phyloP scores from a whole-genome alignment of 2,329 filamentous ascomycete genomes.

The Colletotrichum viniferum region DNA sequence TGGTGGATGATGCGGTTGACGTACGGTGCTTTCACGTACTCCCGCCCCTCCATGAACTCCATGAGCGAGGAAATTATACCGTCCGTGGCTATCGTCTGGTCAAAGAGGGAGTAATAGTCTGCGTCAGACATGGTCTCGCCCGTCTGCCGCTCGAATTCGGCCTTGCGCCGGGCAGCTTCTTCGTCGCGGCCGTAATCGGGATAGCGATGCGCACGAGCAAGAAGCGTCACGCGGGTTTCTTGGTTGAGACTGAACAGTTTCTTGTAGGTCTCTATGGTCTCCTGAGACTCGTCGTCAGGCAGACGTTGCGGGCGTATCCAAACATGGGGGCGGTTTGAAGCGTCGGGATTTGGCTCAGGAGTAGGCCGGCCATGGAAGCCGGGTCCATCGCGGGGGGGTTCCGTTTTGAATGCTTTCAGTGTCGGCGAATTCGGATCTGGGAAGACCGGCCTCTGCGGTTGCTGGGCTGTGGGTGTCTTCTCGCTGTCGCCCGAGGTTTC shows the following conservation, averaged over 20 bases:
- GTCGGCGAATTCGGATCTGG: not conserved
- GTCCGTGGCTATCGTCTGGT: slow-evolving; percentile 18
- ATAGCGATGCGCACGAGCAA: not conserved
- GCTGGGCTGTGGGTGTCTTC: not conserved
- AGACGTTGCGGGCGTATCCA: not conserved
- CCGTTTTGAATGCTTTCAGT: not conserved
- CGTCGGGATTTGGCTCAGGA: not conserved
- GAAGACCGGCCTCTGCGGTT: not conserved
- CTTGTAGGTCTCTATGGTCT: not conserved
- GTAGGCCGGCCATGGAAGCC: not conserved
- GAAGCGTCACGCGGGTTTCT: not conserved
- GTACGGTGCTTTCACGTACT: slow-evolving; percentile 1
- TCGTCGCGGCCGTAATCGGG: slow-evolving; percentile 1
- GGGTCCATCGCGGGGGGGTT: not conserved
- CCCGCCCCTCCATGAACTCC: slow-evolving; percentile 17
- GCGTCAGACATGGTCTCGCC: slow-evolving; percentile 13
- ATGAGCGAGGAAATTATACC: slow-evolving; percentile 14
- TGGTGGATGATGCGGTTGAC: slow-evolving; percentile 19
- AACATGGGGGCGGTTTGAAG: not conserved
- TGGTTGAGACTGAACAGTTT: not conserved
- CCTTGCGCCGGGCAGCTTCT: slow-evolving; percentile 4
- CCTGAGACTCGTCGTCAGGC: not conserved
- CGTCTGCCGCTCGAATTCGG: slow-evolving; percentile 5
- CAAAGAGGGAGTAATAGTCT: slow-evolving; percentile 13
- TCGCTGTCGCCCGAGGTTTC: not conserved